Base-by-base conservation (phyloP, 768 basidiomycete genomes). In the Royoungia palumana region DNA sequence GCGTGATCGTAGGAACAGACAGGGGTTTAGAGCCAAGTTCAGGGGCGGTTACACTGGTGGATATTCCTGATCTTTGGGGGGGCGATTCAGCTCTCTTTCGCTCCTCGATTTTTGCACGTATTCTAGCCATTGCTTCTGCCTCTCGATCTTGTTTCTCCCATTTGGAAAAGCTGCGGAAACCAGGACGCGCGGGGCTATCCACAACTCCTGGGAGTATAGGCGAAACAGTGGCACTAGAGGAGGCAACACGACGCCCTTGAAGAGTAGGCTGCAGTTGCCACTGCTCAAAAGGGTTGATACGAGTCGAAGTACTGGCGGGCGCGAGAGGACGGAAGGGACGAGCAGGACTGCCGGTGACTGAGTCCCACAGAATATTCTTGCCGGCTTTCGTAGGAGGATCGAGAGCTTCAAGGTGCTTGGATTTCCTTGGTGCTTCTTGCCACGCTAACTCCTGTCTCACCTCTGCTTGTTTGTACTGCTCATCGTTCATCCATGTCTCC, bases 61-160 rank as follows among this genome's bases (percentile, higher is more conserved):
- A 51, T 22, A 63, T 62, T 51, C 70, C 73, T 28, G 42, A 53
- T 57, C 71, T 78, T 39, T 61, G 68, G 47, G 69, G 67, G 0
- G 59, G 62, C 35, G 58, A 62, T 30, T 68, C 69, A 53, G 63
- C 64, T 51, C 75, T 73, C 60, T 73, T 73, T 58, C 67, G 68
- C 44, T 73, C 72, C 59, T 76, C 74, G 25, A 70, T 68, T 70
- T 68, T 74, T 61, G 65, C 80, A 41, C 88, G 74, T 58, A 91
- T 79, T 60, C 77, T 83, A 58, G 78, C 78, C 77, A 91, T 84
- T 20, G 87, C 86, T 36, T 80, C 79, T 4, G 89, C 89, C 58
- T 92, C 89, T 25, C 88, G 65, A 56, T 92, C 88, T 64, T 91
- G 88, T 52, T 89, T 90, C 65, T 91, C 89, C 86, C 86, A 89